Evolutionary conservation across 139 green algal species (phyloP), one percentile per base, ranked within the genome.

Genomic region (Desmodesmus armatus): DNA sequence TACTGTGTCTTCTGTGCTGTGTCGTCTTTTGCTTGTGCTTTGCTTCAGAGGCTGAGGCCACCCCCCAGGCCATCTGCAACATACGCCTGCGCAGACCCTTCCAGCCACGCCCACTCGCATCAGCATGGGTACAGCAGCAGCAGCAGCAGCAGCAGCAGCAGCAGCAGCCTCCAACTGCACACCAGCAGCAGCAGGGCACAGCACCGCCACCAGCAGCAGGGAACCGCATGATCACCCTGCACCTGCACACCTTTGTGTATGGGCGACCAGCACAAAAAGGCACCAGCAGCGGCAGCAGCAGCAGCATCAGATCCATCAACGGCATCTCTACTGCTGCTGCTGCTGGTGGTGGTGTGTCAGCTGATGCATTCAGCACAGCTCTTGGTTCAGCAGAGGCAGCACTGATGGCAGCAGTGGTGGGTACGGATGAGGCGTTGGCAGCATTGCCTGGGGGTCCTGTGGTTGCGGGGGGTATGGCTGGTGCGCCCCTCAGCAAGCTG

Each of bases 201-300:
- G 13, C 9, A 51, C 66, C 27, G 41, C 41, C 71, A 62, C 41
- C 71, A 79, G 71, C 71, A 62, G 71, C 71, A 62, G 71, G 5
- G 13, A 53, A 4, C 9, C 53, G 37, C 37, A 73, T 37, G 3
- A 37, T 82, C 7, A 53, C 40, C 1, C 53, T 82, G 37, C 76
- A 82, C 37, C 76, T 82, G 23, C 55, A 82, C 55, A 73, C 53
- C 11, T 82, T 82, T 58, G 55, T 82, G 13, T 72, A 73, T 25
- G 76, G 76, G 21, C 29, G 39, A n/a, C 76, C 5, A 4, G 65
- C 33, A 13, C 1, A 58, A 39, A 41, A 13, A 39, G 43, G 41
- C 13, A 41, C 25, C 71, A 63, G 71, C 71, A 62, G 43, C 27
- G 9, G 39, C 37, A 31, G 37, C 37, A 31, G 37, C 69, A 39